phyloP scores from a whole-genome alignment of 2,329 filamentous ascomycete species.

The Trichoderma brevicompactum region DNA sequence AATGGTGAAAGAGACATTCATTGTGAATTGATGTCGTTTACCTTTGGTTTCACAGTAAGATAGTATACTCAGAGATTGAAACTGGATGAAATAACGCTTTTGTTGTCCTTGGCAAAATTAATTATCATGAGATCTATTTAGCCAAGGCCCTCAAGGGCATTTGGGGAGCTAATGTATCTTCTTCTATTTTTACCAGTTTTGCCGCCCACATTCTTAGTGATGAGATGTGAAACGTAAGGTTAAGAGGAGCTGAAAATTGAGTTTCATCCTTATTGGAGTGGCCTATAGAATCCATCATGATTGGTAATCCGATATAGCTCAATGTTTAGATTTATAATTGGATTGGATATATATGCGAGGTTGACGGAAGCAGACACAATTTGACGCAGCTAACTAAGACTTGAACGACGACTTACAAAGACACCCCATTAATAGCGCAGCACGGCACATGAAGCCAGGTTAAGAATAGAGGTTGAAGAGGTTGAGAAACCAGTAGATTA shows the following conservation, averaged over 20 bases:
- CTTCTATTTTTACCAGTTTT: neutral
- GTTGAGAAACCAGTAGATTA: neutral
- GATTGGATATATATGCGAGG: neutral
- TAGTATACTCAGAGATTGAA: neutral
- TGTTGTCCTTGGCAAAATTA: too few relatives aligned
- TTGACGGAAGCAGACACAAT: neutral
- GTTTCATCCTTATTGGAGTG: neutral
- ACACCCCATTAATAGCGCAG: neutral
- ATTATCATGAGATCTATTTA: too few relatives aligned
- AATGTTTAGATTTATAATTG: neutral
- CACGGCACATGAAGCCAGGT: neutral
- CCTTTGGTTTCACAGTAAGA: neutral
- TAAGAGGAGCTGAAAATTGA: neutral
- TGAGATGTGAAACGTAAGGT: neutral
- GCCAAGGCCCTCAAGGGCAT: too few relatives aligned
- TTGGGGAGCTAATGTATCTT: neutral
- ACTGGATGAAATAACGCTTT: neutral
- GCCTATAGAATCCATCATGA: neutral
- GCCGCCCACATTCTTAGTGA: neutral
- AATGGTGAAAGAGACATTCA: conserved; percentile 13
- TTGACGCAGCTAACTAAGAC: neutral
- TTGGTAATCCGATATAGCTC: neutral
- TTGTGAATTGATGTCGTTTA: neutral
- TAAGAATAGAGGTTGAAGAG: neutral
- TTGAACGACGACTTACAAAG: neutral